Percentiles rank a stretch among this genome's conserved stretches.
phyloP scores from a whole-genome alignment of 208 protist genomes.

The Trichomonas gallinae region DNA sequence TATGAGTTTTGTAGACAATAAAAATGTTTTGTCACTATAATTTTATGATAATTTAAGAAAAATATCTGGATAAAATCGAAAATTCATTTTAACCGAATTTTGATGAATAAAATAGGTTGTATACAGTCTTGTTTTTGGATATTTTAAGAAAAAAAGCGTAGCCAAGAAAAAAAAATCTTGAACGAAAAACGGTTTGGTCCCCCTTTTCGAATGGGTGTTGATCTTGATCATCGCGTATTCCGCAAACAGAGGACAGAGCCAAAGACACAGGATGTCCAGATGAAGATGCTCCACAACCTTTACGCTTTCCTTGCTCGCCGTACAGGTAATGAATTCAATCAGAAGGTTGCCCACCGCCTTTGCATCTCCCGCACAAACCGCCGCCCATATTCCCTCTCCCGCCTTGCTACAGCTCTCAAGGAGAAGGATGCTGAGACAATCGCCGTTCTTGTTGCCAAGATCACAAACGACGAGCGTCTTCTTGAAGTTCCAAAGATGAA shows the following conservation, averaged over 20 bases:
- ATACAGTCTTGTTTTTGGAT: too few species aligned
- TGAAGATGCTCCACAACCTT: slow-evolving; percentile 90
- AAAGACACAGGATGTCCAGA: slow-evolving; percentile 73
- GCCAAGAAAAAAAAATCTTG: too few species aligned
- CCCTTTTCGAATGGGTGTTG: slow-evolving; percentile 1
- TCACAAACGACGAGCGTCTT: slow-evolving; percentile 30
- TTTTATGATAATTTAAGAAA: too few species aligned
- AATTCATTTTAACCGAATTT: too few species aligned
- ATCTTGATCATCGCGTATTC: background rate
- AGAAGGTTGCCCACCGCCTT: slow-evolving; percentile 80
- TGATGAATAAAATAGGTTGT: too few species aligned
- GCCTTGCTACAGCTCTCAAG: slow-evolving; percentile 63
- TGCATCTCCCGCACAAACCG: slow-evolving; percentile 83
- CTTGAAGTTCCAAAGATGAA: slow-evolving; percentile 69
- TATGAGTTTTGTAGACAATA: too few species aligned
- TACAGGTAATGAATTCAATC: slow-evolving; percentile 93
- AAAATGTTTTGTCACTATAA: too few species aligned
- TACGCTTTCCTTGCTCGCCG: slow-evolving; percentile 95
- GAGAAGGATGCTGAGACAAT: slow-evolving; percentile 65
- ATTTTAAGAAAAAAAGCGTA: too few species aligned
- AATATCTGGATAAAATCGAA: too few species aligned
- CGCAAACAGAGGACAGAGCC: background rate
- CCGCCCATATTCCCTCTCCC: slow-evolving; percentile 79
- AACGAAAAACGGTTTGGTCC: background rate
- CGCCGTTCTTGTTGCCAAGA: slow-evolving; percentile 43